Percentiles rank a stretch among this genome's conserved stretches.
Conservation (phyloP, 2,329 filamentous ascomycete genomes). For the Xylariomycetidae sp. region DNA sequence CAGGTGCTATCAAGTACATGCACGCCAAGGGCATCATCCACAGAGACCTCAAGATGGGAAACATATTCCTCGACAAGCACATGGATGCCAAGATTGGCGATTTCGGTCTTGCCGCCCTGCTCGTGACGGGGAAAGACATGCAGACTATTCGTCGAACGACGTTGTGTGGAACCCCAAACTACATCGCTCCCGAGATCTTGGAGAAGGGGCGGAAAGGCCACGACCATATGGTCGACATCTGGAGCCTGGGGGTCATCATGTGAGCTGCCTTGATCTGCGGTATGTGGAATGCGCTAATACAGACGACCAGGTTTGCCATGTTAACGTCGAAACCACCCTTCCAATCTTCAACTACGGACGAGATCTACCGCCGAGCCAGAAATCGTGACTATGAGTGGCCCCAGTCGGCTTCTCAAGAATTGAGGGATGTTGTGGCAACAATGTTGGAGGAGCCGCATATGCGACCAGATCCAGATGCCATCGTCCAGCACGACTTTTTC, state of each 20-base stretch:
- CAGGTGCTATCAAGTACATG: slow-evolving; percentile 96
- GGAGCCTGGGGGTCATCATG: slow-evolving; percentile 97
- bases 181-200: slow-evolving; percentile 93
- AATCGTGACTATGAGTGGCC: slow-evolving; percentile 79
- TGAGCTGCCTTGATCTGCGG: slow-evolving; percentile 43
- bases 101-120: slow-evolving; percentile 86
- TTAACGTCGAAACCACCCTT: slow-evolving; percentile 95
- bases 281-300: background rate
- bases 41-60: slow-evolving; percentile 95
- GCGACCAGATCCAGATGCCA: slow-evolving; percentile 68
- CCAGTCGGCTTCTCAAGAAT: slow-evolving; percentile 60
- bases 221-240: slow-evolving; percentile 96
- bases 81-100: slow-evolving; percentile 99
- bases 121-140: slow-evolving; percentile 88
- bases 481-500: slow-evolving; percentile 78
- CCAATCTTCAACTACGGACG: slow-evolving; percentile 82
- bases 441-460: slow-evolving; percentile 71
- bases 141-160: slow-evolving; percentile 80
- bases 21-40: slow-evolving; percentile 95
- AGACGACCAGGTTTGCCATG: slow-evolving; percentile 71
- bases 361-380: slow-evolving; percentile 69
- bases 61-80: slow-evolving; percentile 86
- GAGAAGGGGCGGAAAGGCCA: slow-evolving; percentile 92
- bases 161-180: slow-evolving; percentile 94
- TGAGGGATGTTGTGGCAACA: slow-evolving; percentile 70